phyloP scores from a whole-genome alignment of 2,329 filamentous ascomycete genomes.

The Harringtonia lauricola region DNA sequence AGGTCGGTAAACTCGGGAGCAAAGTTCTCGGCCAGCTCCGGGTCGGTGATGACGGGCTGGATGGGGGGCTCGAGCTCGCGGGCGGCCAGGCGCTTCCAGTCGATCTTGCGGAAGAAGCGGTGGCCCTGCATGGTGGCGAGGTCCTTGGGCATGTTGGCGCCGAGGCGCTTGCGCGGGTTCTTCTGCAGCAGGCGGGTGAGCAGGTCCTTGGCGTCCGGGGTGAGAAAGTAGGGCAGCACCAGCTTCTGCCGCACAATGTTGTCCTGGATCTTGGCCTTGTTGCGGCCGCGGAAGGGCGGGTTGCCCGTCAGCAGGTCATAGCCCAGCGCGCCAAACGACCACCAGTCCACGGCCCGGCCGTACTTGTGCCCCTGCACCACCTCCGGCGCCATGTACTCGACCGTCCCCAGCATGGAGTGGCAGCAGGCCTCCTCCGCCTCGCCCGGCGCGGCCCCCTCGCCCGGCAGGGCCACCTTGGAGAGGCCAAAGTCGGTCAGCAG shows the following conservation, averaged over 20 bases:
- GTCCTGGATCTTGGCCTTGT: conserved; percentile 89
- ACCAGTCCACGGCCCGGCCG: conserved; percentile 95
- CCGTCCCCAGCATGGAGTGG: conserved; percentile 85
- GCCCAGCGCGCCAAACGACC: conserved; percentile 88
- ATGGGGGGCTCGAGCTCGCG: conserved; percentile 84
- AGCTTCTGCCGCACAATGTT: conserved; percentile 94
- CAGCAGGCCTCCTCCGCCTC: conserved; percentile 50
- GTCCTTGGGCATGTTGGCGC: conserved; percentile 81
- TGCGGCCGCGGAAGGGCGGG: conserved; percentile 82
- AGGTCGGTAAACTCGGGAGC: conserved; percentile 82
- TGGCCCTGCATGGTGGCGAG: conserved; percentile 78
- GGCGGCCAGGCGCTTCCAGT: conserved; percentile 79
- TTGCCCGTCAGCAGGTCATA: conserved; percentile 88
- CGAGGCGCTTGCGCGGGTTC: conserved; percentile 82
- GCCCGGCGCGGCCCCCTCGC: conserved; percentile 33
- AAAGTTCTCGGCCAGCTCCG: conserved; percentile 95
- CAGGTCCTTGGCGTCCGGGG: conserved; percentile 86
- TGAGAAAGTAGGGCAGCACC: conserved; percentile 77
- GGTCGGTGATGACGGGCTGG: conserved; percentile 86
- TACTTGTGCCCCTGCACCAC: conserved; percentile 82
- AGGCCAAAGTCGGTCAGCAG: conserved; percentile 94
- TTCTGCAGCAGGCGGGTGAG: conserved; percentile 84
- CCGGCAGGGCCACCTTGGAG: conserved; percentile 71
- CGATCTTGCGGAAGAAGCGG: conserved; percentile 92
- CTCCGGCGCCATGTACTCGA: conserved; percentile 99